These are phyloP conservation scores for Picea abies DNA, from an alignment of 83 land plant genomes.

Conservation along the genomic window DNA sequence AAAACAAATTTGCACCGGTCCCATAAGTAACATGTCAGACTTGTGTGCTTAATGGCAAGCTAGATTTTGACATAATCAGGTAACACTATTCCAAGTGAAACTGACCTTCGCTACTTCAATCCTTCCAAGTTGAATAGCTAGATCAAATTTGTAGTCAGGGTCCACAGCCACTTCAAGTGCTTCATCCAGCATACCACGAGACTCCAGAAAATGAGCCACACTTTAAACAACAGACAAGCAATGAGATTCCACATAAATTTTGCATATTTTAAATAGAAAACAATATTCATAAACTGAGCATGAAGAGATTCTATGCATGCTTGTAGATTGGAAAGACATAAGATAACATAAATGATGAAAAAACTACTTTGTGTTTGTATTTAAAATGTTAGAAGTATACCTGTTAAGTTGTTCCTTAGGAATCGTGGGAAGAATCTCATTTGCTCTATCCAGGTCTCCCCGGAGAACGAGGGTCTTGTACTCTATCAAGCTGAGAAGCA, in stretches of 20 bases:
- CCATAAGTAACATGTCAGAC: neutral
- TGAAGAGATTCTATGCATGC: neutral
- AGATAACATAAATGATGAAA: neutral
- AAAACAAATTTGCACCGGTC: constrained; percentile 5
- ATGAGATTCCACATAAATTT: neutral
- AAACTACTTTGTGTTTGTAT: neutral
- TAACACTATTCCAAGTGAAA: neutral
- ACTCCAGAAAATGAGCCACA: constrained; percentile 97
- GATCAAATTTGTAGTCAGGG: constrained; percentile 94
- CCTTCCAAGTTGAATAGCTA: constrained; percentile 93
- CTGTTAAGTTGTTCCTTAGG: constrained; percentile 96
- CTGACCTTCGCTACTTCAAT: constrained; percentile 89
- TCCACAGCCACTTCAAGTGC: constrained; percentile 97
- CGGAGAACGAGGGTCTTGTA: constrained; percentile 98
- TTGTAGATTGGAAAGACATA: neutral
- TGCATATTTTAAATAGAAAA: too few species aligned
- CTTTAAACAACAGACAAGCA: constrained; percentile 29
- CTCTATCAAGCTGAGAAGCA: constrained; percentile 95
- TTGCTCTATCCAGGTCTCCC: constrained; percentile 90
- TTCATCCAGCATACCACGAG: constrained; percentile 94
- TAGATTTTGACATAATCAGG: neutral
- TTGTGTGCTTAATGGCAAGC: neutral
- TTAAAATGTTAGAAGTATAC: constrained; percentile 30
- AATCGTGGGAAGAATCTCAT: constrained; percentile 91
- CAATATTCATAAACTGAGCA: too few species aligned